phyloP scores from a whole-genome alignment of 768 basidiomycete species.

The Macrolepiota fuliginosa region DNA sequence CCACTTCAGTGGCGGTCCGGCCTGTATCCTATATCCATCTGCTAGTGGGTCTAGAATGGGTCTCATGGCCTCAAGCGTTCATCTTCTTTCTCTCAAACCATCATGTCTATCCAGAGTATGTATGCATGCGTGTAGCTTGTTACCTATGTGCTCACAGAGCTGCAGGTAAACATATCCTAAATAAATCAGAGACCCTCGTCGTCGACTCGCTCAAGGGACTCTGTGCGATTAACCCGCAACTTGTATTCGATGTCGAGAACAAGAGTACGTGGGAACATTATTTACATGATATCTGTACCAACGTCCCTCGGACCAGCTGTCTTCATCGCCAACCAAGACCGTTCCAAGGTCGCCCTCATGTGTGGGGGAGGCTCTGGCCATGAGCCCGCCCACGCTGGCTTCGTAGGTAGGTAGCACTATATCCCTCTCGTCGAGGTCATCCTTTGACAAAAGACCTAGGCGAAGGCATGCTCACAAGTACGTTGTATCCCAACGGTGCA shows the following conservation, averaged over 20 bases:
- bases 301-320: slow-evolving; percentile 46
- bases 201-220: slow-evolving; percentile 77
- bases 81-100: slow-evolving; percentile 17
- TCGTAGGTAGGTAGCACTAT: slow-evolving; percentile 63
- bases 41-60: neutral
- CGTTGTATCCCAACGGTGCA: neutral
- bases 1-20: neutral
- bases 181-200: slow-evolving; percentile 67
- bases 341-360: slow-evolving; percentile 69
- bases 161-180: slow-evolving; percentile 75
- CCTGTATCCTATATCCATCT: neutral
- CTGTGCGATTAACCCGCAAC: slow-evolving; percentile 64
- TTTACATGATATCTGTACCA: slow-evolving; percentile 10
- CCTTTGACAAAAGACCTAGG: slow-evolving; percentile 35
- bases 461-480: slow-evolving; percentile 76
- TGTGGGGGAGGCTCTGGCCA: slow-evolving; percentile 89
- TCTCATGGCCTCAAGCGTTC: neutral
- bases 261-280: slow-evolving; percentile 50
- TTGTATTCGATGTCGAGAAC: slow-evolving; percentile 67
- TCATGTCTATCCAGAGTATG: slow-evolving; percentile 38
- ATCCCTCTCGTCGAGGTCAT: neutral
- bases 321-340: slow-evolving; percentile 53
- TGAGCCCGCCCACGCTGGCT: slow-evolving; percentile 87
- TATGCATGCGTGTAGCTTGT: slow-evolving; percentile 1
- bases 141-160: neutral